These are phyloP conservation scores for Fusarium anguioides DNA, from an alignment of 2,329 filamentous ascomycete species.

Conservation along the genomic window DNA sequence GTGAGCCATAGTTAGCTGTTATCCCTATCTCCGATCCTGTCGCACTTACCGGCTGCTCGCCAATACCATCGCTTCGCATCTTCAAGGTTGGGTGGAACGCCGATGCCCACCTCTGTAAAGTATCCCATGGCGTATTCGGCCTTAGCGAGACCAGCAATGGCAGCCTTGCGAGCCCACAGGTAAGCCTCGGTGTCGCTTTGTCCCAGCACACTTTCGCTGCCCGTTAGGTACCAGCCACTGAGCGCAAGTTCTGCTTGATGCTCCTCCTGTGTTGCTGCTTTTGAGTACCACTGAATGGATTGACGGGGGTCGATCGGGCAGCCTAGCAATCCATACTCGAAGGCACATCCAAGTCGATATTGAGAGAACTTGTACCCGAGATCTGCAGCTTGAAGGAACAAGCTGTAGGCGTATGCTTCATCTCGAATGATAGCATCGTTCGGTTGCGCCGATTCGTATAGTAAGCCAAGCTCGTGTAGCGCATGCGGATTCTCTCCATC, in stretches of 20 bases:
- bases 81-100: conserved; percentile 84
- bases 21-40: neutral
- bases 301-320: conserved; percentile 84
- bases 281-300: conserved; percentile 94
- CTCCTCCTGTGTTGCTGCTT: conserved; percentile 90
- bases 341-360: conserved; percentile 86
- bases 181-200: conserved; percentile 97
- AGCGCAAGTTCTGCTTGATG: conserved; percentile 90
- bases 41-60: conserved; percentile 87
- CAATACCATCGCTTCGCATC: conserved; percentile 99
- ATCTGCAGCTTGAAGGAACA: conserved; percentile 87
- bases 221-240: conserved; percentile 95
- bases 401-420: conserved; percentile 79
- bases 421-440: conserved; percentile 84
- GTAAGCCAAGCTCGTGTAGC: conserved; percentile 83
- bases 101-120: conserved; percentile 95
- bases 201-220: conserved; percentile 84
- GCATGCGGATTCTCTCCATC: conserved; percentile 94
- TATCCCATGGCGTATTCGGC: conserved; percentile 98
- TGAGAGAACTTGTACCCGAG: conserved; percentile 96
- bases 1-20: conserved; percentile 44
- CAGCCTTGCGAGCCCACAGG: conserved; percentile 95
- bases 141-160: conserved; percentile 86
- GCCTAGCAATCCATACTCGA: conserved; percentile 88
- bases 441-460: conserved; percentile 71